phyloP scores from a whole-genome alignment of 768 basidiomycete genomes.

The Neoboletus magnificus region DNA sequence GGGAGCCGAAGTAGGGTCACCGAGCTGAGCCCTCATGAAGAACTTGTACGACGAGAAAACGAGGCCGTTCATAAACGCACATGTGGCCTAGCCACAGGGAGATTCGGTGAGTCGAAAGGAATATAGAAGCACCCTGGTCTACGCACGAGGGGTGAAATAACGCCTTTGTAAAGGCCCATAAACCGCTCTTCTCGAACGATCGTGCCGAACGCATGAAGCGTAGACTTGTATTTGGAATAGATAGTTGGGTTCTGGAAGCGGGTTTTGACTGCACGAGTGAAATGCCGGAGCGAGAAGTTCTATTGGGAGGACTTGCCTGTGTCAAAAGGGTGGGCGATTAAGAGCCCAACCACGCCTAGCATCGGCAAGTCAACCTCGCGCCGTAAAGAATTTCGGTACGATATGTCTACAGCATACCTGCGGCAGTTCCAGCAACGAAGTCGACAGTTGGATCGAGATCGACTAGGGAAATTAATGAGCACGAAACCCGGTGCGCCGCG shows the following conservation, averaged over 20 bases:
- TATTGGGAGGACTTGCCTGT: constrained; percentile 41
- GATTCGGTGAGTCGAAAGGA: not conserved
- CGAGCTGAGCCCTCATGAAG: constrained; percentile 65
- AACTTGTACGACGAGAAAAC: constrained; percentile 85
- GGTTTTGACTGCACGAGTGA: constrained; percentile 60
- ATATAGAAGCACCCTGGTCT: not conserved
- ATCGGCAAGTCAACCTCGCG: not conserved
- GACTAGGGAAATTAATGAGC: constrained; percentile 11
- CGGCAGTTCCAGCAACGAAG: constrained; percentile 75
- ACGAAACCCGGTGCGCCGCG: not conserved
- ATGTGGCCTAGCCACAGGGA: constrained; percentile 46
- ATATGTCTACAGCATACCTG: constrained; percentile 34
- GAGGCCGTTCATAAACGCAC: constrained; percentile 78
- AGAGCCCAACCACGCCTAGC: constrained; percentile 57
- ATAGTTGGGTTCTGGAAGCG: constrained; percentile 68
- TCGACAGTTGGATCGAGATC: constrained; percentile 63
- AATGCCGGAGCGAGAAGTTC: not conserved
- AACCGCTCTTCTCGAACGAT: constrained; percentile 71
- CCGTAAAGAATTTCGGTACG: too few relatives aligned
- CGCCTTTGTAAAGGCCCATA: constrained; percentile 69
- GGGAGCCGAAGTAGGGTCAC: constrained; percentile 46
- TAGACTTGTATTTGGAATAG: constrained; percentile 57
- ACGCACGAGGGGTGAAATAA: constrained; percentile 75
- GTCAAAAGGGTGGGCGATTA: constrained; percentile 78
- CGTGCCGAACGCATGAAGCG: constrained; percentile 59